Evolutionary conservation across 1,139 yeast species (phyloP), one percentile per base, ranked within the genome.

Genomic region (Cylindricascospora bacillispora): DNA sequence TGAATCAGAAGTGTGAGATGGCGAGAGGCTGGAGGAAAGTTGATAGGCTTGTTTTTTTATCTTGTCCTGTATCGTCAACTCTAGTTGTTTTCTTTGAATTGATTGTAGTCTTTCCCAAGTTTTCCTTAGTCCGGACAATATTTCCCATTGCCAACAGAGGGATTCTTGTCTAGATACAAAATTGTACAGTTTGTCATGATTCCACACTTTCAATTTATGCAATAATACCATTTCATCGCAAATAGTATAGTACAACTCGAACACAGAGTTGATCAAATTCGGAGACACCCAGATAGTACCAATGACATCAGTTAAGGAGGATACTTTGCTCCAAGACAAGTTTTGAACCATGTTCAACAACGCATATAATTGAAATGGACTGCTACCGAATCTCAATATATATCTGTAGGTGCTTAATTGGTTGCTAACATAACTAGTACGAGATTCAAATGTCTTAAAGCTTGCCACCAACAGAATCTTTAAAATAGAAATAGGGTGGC

Each of bases 371-470:
- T 78, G 60, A 50, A 76, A 73, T 2, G 85, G 85, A 10, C 81
- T 65, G 32, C 74, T 72, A 25, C 89, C 89, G 40, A 77, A 76
- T 43, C 92, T 62, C 37, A 78, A 56, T 36, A 74, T 64, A 46
- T 76, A 85, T 51, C 92, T 63, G 50, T 73, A 79, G 21, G 67
- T 59, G 5, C 74, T 64, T 27, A 78, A 54, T 16, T 72, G 73
- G 13, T 53, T 53, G 7, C 70, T 67, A 35, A 73, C 51, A 3
- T 69, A 73, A 7, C 48, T 49, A 27, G 54, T 61, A 47, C 53
- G 66, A 43, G 43, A 56, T 38, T 54, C 63, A 43, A 42, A 40
- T 25, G 36, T 35, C 21, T 29, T 34, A 24, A 35, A 33, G 11
- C 35, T 27, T 10, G 40, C 35, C 5, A 36, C 34, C 12, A 40